phyloP scores from a whole-genome alignment of 2,329 filamentous ascomycete genomes.

The Madurella mycetomatis region DNA sequence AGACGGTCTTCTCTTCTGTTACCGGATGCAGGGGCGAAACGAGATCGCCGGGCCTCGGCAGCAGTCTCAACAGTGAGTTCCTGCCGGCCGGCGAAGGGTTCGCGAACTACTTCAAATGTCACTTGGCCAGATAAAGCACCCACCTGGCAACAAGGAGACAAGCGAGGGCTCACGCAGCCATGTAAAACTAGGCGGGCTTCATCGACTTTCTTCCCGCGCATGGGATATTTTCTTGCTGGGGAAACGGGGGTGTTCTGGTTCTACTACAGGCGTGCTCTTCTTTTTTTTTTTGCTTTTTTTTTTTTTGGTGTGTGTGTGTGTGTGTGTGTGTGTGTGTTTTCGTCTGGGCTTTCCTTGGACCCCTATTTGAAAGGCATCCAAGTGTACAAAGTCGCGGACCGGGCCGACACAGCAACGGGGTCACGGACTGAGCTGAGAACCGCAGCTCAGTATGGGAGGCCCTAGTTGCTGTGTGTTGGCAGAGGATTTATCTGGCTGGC shows the following conservation, averaged over 20 bases:
- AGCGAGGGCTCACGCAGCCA: not conserved
- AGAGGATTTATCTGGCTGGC: not conserved
- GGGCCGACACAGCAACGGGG: not conserved
- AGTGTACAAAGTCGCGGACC: not conserved
- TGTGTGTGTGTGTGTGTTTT: too few species aligned
- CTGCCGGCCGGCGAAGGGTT: not conserved
- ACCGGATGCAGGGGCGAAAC: not conserved
- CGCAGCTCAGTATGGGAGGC: not conserved
- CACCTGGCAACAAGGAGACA: not conserved
- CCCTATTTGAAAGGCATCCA: not conserved
- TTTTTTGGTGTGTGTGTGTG: too few species aligned
- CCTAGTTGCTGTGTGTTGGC: not conserved
- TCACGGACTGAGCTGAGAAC: not conserved
- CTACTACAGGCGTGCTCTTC: conserved; percentile 17
- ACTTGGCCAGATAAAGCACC: not conserved
- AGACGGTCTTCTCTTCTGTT: not conserved
- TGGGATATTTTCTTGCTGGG: conserved; percentile 4
- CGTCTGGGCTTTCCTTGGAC: not conserved
- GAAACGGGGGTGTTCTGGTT: conserved; percentile 16
- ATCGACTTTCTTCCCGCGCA: conserved; percentile 5
- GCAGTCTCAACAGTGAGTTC: not conserved
- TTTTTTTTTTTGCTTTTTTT: conserved; percentile 14
- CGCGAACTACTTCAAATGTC: not conserved
- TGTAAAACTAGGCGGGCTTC: not conserved
- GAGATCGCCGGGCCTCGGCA: not conserved